phyloP scores from a whole-genome alignment of 768 basidiomycete genomes.

The Lactifluus hygrophoroides region DNA sequence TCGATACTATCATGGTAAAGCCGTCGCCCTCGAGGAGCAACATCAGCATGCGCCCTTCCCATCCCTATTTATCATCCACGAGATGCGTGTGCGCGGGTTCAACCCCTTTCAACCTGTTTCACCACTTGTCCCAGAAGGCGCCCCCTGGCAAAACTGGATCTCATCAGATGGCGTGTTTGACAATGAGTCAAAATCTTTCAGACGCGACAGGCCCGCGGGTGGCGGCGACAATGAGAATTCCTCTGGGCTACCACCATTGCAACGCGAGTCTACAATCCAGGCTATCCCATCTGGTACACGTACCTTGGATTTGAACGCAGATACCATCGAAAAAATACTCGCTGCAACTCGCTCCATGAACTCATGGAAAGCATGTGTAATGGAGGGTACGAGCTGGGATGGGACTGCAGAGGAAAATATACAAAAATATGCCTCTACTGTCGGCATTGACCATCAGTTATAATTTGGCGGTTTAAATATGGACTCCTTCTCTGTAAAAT shows the following conservation, averaged over 20 bases:
- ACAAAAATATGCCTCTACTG: too few species aligned
- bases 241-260: neutral
- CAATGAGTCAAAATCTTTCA: neutral
- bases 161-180: neutral
- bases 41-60: conserved; percentile 28
- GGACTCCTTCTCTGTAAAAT: too few species aligned
- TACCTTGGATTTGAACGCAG: neutral
- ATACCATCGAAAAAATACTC: neutral
- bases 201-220: neutral
- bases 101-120: conserved; percentile 24
- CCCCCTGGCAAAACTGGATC: conserved; percentile 9
- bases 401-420: too few species aligned
- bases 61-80: conserved; percentile 29
- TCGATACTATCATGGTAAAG: conserved; percentile 29
- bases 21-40: conserved; percentile 27
- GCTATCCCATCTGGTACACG: neutral
- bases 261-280: neutral
- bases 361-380: neutral
- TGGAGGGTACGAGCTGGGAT: too few species aligned
- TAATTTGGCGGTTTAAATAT: too few species aligned
- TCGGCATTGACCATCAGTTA: too few species aligned
- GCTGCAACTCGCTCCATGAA: neutral
- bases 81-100: conserved; percentile 30
- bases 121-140: conserved; percentile 18
- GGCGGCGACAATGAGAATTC: too few species aligned